Base-by-base conservation (phyloP, 768 basidiomycete species). In the Hortiboletus campestris region DNA sequence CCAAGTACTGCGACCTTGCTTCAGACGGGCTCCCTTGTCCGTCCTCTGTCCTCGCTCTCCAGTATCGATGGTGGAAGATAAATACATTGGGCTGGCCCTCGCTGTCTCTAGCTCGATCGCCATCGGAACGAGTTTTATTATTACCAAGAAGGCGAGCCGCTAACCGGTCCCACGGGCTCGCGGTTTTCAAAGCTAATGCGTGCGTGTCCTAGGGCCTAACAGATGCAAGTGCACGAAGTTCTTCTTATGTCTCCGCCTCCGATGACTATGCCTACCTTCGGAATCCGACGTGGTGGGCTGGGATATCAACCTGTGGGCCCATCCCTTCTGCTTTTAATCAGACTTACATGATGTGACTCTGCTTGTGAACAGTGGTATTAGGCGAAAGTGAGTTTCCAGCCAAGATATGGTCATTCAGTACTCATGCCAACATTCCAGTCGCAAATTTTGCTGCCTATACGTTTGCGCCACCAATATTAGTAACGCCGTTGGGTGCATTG, bases 221-320 rank as follows among this genome's bases (percentile, higher is more conserved):
- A 60, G 91, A 94, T 65, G 89, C 95, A 43, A 84, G 85, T 4
- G 78, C 82, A 58, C 76, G 79, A 58, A 77, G 75, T 47, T 69
- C 80, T 16, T 69, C 79, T 34, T 81, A 83, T 61, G 64, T 58
- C 47, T 73, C 79, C 46, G 87, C 89, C 42, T 89, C 91, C 1
- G 94, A 95, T 52, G 89, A 90, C 67, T 80, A 88, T 61, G 74
- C 89, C 11, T 99, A 98, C 71, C 76, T 99, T 46, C 82, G 78
- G 63, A 98, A 92, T 77, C 90, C 92, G 32, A 86, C 94, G 59
- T 99, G 96, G 96, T 99, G 96, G 96, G 86, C 86, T 4, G 96
- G 97, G 51, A 96, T 97, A 78, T 78, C 84, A 38, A 94, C 90
- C 13, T 79, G 96, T 98, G 69, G 74, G 94, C 84, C 36, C 35